Percentiles rank a stretch among this genome's conserved stretches.
Conservation (phyloP, 1,139 yeast species). For the Candida anutae region DNA sequence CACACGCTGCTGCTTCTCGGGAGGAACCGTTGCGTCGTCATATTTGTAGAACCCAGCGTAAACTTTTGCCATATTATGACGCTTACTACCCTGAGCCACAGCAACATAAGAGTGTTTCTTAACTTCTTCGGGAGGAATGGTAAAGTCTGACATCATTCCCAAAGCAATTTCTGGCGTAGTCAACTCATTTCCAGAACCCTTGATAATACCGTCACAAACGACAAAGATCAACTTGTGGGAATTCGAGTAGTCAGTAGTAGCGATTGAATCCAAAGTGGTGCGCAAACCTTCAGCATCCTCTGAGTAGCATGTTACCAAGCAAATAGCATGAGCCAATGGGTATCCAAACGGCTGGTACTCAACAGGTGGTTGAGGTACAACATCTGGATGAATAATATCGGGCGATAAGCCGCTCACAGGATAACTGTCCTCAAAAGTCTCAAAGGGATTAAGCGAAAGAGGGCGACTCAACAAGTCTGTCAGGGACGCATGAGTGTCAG, state of each 20-base stretch:
- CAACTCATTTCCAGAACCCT: slow-evolving; percentile 83
- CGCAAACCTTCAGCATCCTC: slow-evolving; percentile 84
- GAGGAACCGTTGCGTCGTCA: slow-evolving; percentile 63
- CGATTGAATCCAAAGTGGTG: slow-evolving; percentile 81
- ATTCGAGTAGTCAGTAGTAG: slow-evolving; percentile 90
- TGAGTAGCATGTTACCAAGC: slow-evolving; percentile 88
- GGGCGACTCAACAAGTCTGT: slow-evolving; percentile 31
- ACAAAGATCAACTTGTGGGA: slow-evolving; percentile 82
- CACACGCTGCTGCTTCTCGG: slow-evolving; percentile 79
- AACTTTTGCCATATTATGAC: slow-evolving; percentile 97
- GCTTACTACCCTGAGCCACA: slow-evolving; percentile 84
- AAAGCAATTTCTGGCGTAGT: slow-evolving; percentile 87
- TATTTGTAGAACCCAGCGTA: slow-evolving; percentile 86
- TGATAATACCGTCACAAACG: slow-evolving; percentile 88
- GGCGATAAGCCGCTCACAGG: slow-evolving; percentile 50
- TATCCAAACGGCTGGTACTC: slow-evolving; percentile 81
- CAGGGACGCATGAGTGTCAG: slow-evolving; percentile 25
- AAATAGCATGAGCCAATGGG: slow-evolving; percentile 80
- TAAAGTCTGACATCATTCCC: slow-evolving; percentile 81
- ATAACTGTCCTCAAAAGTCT: slow-evolving; percentile 27
- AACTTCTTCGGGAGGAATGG: slow-evolving; percentile 64
- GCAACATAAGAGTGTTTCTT: slow-evolving; percentile 83
- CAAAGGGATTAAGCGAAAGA: slow-evolving; percentile 34
- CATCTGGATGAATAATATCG: slow-evolving; percentile 65
- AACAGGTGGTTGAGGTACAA: slow-evolving; percentile 80